Base-by-base conservation (phyloP, 257 asterid genomes). In the Petunia secreta region DNA sequence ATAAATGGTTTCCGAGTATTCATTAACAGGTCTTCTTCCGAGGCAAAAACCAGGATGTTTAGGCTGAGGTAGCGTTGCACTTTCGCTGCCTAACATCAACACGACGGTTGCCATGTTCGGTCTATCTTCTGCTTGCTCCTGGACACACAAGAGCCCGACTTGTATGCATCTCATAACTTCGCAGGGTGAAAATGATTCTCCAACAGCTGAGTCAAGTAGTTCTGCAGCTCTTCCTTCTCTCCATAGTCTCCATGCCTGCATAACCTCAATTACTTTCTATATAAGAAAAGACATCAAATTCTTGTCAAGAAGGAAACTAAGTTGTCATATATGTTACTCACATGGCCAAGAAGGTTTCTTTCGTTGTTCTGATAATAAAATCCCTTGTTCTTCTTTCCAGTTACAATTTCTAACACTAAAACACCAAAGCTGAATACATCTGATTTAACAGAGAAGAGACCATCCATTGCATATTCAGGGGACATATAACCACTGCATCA, bases 401-500 rank as follows among this genome's bases (percentile, higher is more conserved):
- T 87, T 44, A 86, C 84, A 7, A 85, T 84, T 79, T 87, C 92
- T 38, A 89, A 66, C 54, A 86, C 88, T n/a, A 89, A 50, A 71
- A 89, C 92, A 11, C 91, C 92, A 2, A 75, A 89, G 75, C 90
- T 87, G 41, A 87, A 89, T n/a, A 87, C 91, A 40, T 89, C 92
- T 0, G 92, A 89, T 55, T 89, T 89, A 4, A 67, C 67, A 1
- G 91, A 89, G 88, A 89, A 89, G 16, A 81, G 60, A 7, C 91
- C 92, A 39, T 80, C 85, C 89, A 86, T 87, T n/a, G 90, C 90
- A 8, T 89, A 89, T 75, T 89, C 89, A 3, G 92, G 92, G 50
- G 92, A 80, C 92, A 87, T 89, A 76, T 85, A 89, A 63, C 89
- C 92, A 25, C 92, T 89, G 86, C 84, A 82, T 0, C 8, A 2